Evolutionary conservation across 495 filamentous ascomycete species (phyloP).

Genomic region (Penicillium macrosclerotiorum): DNA sequence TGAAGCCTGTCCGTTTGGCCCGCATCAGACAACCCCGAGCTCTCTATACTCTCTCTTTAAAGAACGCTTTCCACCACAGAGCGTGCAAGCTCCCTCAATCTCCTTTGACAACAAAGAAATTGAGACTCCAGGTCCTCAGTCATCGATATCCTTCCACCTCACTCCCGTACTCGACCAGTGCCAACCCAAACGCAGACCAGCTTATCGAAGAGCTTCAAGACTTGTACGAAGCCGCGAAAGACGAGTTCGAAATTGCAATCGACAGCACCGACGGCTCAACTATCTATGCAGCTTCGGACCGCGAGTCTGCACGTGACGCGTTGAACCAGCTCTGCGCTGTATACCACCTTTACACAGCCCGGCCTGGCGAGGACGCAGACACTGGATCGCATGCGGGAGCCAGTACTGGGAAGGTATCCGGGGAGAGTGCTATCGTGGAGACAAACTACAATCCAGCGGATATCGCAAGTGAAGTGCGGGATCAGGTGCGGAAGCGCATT

Average conservation of each 20-base stretch:
- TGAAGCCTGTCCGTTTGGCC: too few species aligned
- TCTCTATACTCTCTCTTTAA: too few species aligned
- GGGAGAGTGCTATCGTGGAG: constrained; percentile 19
- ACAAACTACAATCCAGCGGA: constrained; percentile 35
- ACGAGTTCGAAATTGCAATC: constrained; percentile 49
- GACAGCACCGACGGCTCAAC: constrained; percentile 42
- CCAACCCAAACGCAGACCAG: constrained; percentile 30
- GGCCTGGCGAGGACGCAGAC: constrained; percentile 9
- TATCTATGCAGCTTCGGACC: constrained; percentile 49
- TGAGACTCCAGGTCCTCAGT: too few species aligned
- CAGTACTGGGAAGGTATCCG: constrained; percentile 1
- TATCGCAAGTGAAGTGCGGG: constrained; percentile 24
- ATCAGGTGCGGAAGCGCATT: constrained; percentile 40
- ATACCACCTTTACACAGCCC: constrained; percentile 35
- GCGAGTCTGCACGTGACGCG: constrained; percentile 44
- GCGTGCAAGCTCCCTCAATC: too few species aligned
- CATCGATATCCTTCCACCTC: background rate
- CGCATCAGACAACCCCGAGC: too few species aligned
- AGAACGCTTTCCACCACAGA: too few species aligned
- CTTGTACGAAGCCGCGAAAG: constrained; percentile 43
- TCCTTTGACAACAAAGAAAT: too few species aligned
- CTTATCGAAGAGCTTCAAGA: constrained; percentile 45
- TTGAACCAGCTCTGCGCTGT: constrained; percentile 37
- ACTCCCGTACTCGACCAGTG: constrained; percentile 3
- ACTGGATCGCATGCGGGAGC: background rate